A percentile compares a stretch with the other conserved stretches of the same genome.
phyloP scores from a whole-genome alignment of 139 green algal species.

The Micractinium sp. region DNA sequence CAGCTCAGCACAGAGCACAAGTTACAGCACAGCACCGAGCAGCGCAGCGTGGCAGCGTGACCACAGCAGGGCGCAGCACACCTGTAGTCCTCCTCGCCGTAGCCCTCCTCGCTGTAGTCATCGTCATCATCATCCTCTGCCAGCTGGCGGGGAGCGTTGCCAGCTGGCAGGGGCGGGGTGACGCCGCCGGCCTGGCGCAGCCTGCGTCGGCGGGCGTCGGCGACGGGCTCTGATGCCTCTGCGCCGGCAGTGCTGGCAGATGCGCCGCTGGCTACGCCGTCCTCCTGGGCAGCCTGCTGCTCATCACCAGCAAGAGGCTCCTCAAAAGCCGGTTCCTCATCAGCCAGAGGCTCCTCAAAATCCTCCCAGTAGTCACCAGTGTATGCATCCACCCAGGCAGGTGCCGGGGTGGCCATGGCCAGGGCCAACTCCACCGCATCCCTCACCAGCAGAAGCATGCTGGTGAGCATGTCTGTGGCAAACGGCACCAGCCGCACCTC shows the following conservation, averaged over 20 bases:
- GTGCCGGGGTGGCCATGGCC: no score
- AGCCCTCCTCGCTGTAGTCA: neutral
- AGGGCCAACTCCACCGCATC: neutral
- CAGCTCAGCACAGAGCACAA: no score
- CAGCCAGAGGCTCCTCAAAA: neutral
- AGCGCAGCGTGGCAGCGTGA: neutral
- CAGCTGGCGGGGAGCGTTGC: neutral
- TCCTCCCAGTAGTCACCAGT: no score
- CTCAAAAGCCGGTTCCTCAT: neutral
- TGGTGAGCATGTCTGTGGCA: neutral
- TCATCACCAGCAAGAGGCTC: neutral
- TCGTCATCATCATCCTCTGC: neutral
- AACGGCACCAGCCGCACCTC: neutral
- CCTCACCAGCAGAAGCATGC: neutral
- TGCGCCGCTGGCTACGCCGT: no score
- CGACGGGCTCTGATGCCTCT: no score
- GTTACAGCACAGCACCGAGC: no score
- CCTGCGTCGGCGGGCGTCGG: neutral
- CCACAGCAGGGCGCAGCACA: neutral
- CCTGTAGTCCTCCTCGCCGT: neutral
- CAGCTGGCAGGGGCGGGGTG: neutral
- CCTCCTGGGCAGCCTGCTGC: neutral
- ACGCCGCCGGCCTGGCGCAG: neutral
- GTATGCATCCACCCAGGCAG: neutral
- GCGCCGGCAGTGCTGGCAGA: no score